phyloP scores from a whole-genome alignment of 805 yeast species.

The Wickerhamomyces chaumierensis region DNA sequence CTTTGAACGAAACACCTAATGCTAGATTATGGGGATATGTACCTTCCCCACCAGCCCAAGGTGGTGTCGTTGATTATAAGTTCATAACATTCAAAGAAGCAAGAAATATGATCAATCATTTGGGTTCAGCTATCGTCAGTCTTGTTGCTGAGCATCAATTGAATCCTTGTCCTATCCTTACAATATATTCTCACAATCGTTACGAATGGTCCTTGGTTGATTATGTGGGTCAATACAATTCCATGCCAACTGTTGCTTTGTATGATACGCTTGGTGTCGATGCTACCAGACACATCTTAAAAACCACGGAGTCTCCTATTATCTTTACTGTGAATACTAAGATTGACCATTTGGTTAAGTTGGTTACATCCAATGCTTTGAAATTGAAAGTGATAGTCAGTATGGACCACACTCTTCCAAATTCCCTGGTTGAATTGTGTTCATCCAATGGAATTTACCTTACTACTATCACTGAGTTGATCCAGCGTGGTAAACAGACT shows the following conservation, averaged over 20 bases:
- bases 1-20: neutral
- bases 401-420: neutral
- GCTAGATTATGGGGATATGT: neutral
- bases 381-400: neutral
- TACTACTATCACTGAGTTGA: too few species aligned
- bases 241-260: conserved; percentile 36
- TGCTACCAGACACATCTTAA: conserved; percentile 51
- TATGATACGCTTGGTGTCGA: conserved; percentile 48
- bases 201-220: conserved; percentile 66
- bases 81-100: neutral
- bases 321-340: conserved; percentile 36
- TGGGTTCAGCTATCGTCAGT: neutral
- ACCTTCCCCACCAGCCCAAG: too few species aligned
- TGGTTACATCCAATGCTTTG: conserved; percentile 1
- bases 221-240: conserved; percentile 28
- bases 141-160: neutral
- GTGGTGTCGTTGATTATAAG: neutral
- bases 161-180: conserved; percentile 23
- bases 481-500: too few species aligned
- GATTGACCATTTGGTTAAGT: conserved; percentile 27
- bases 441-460: neutral
- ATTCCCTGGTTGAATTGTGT: neutral
- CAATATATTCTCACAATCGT: conserved; percentile 45
- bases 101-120: neutral
- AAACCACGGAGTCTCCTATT: conserved; percentile 52